Percentiles rank a stretch among this genome's conserved stretches.
phyloP scores from a whole-genome alignment of 192 early-diverging fungal genomes.

The Dimargaris verticillata region DNA sequence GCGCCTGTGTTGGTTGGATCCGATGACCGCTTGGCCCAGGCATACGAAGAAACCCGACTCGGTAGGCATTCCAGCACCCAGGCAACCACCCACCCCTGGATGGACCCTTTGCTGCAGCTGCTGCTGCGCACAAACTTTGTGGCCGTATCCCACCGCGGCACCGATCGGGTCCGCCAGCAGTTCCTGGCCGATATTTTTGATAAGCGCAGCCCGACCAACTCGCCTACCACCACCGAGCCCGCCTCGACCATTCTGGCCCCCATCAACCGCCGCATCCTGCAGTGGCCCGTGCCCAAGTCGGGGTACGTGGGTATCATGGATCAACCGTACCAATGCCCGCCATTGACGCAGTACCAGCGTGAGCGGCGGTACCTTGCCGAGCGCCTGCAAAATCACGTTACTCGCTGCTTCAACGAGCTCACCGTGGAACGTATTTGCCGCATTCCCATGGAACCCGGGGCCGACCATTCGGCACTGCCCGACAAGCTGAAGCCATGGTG shows the following conservation, averaged over 20 bases:
- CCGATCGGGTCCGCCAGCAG: background rate
- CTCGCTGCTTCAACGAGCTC: conserved; percentile 27
- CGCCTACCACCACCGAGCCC: background rate
- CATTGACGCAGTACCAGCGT: conserved; percentile 33
- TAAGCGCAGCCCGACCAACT: background rate
- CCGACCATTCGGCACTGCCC: conserved; percentile 31
- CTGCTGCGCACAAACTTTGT: conserved; percentile 3
- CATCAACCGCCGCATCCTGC: background rate
- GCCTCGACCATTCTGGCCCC: background rate
- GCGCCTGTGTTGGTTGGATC: background rate
- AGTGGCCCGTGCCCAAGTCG: background rate
- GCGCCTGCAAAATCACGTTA: conserved; percentile 29
- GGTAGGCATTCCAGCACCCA: no score
- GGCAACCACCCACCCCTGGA: background rate
- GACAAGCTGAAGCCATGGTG: conserved; percentile 40
- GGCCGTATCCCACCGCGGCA: background rate
- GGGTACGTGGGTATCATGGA: conserved; percentile 29
- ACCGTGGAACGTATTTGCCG: conserved; percentile 36
- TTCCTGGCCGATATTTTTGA: background rate
- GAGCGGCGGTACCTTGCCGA: conserved; percentile 22
- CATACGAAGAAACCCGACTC: background rate
- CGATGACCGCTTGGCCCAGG: background rate
- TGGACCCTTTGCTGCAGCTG: background rate
- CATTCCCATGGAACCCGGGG: conserved; percentile 28
- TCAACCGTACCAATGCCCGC: conserved; percentile 20